Conservation (phyloP, 2,329 filamentous ascomycete species). For the Dactylellina drechsleri region DNA sequence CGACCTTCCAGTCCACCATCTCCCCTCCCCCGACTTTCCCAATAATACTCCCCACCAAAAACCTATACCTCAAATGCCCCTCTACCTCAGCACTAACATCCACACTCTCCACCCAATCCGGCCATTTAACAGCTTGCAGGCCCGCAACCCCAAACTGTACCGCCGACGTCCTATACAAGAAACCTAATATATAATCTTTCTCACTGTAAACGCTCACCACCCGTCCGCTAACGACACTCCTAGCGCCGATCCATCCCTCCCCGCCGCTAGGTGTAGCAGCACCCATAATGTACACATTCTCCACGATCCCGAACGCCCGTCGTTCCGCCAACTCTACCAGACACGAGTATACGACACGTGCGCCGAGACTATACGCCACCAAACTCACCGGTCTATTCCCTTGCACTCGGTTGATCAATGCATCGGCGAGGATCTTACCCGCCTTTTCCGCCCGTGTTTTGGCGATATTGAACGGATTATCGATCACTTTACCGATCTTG, state of each 20-base stretch:
- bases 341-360: slow-evolving; percentile 83
- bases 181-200: slow-evolving; percentile 86
- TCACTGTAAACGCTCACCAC: slow-evolving; percentile 89
- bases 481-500: slow-evolving; percentile 74
- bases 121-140: slow-evolving; percentile 76
- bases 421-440: slow-evolving; percentile 81
- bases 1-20: slow-evolving; percentile 65
- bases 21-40: slow-evolving; percentile 76
- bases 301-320: slow-evolving; percentile 82
- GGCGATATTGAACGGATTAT: slow-evolving; percentile 84
- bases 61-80: slow-evolving; percentile 77
- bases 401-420: slow-evolving; percentile 81
- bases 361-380: slow-evolving; percentile 83
- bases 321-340: slow-evolving; percentile 79
- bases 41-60: slow-evolving; percentile 74
- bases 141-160: slow-evolving; percentile 86
- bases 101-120: slow-evolving; percentile 75
- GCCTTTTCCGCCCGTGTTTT: slow-evolving; percentile 82
- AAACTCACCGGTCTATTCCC: slow-evolving; percentile 83
- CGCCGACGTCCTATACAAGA: slow-evolving; percentile 85
- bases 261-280: slow-evolving; percentile 77
- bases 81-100: slow-evolving; percentile 73
- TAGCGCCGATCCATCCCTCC: slow-evolving; percentile 78
- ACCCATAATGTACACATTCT: slow-evolving; percentile 84
- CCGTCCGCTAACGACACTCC: slow-evolving; percentile 80